Evolutionary conservation across 208 protist genomes (phyloP).

Genomic region (Crithidia fasciculata): DNA sequence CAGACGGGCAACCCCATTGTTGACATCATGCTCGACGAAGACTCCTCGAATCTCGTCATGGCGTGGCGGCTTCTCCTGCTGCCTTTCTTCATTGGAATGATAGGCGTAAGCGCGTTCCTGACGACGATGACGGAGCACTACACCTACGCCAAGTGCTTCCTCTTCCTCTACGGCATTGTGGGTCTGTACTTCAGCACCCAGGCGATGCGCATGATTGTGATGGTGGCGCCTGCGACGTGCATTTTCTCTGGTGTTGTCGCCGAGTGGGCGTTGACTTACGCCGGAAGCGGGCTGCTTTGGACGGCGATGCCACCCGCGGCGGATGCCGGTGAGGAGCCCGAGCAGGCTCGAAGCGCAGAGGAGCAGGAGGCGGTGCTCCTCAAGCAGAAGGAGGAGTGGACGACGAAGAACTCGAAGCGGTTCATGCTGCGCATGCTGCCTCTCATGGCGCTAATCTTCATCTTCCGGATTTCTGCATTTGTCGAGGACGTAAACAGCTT

Average conservation of each 20-base stretch:
- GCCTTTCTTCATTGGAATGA: slow-evolving; percentile 13
- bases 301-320: background rate
- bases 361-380: background rate
- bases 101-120: background rate
- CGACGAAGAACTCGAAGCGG: slow-evolving; percentile 3
- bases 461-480: background rate
- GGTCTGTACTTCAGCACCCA: slow-evolving; percentile 57
- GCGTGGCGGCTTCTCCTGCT: slow-evolving; percentile 4
- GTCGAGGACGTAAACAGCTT: background rate
- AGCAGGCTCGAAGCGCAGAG: background rate
- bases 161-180: slow-evolving; percentile 38
- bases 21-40: slow-evolving; percentile 84
- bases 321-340: background rate
- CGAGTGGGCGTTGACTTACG: slow-evolving; percentile 19
- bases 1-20: slow-evolving; percentile 82
- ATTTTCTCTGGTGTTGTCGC: slow-evolving; percentile 38
- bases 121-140: background rate
- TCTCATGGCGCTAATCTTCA: slow-evolving; percentile 1
- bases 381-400: slow-evolving; percentile 4
- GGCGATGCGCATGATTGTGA: slow-evolving; percentile 62
- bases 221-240: slow-evolving; percentile 40
- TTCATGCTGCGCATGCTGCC: slow-evolving; percentile 3
- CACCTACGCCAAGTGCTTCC: slow-evolving; percentile 34
- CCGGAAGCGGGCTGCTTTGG: background rate
- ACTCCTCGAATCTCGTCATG: background rate